Evolutionary conservation across 441 rosid species (phyloP), one percentile per base, ranked within the genome.

Genomic region (Monsonia emarginata): DNA sequence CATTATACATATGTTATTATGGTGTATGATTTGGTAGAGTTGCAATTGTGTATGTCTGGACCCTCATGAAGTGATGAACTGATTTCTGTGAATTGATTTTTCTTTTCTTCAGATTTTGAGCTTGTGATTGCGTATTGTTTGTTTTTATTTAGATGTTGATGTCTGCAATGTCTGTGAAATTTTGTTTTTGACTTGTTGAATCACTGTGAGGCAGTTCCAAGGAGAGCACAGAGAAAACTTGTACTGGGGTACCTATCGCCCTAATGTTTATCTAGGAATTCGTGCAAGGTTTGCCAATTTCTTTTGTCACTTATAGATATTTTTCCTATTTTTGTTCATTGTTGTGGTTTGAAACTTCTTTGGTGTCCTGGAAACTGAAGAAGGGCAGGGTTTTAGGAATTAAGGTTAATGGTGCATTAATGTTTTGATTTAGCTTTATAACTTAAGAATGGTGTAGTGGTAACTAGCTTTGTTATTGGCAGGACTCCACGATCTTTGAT

Each of bases 171-270:
- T 32, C 6, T 38, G 21, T 63, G 54, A 21, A 19, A 36, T 18
- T 24, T 24, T 38, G 24, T 60, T 18, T 67, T 63, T 63, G 67
- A 34, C 25, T 13, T 10, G 27, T 10, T 26, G 8, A 16, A 34
- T 21, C 61, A 42, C 44, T 25, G 0, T 66, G 22, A 70, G 68
- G 38, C 81, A 91, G 99, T 94, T 91, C 77, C 96, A 91, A 69
- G 96, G 96, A 0, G 94, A 88, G 66, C 97, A 89, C 38, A 87
- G 74, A 67, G 99, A 91, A 86, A 86, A 90, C 82, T 80, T 95
- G 74, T 88, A 95, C 63, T 89, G 99, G 99, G 99, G 99, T 72
- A 95, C 97, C 11, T 95, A 89, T 72, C 88, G 97, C 38, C 97
- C 97, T 79, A 87, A 91, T 67, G 88, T 86, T 79, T 91, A 91